Conservation (phyloP, 1,284 basidiomycete genomes). For the Boletus holoroseus region DNA sequence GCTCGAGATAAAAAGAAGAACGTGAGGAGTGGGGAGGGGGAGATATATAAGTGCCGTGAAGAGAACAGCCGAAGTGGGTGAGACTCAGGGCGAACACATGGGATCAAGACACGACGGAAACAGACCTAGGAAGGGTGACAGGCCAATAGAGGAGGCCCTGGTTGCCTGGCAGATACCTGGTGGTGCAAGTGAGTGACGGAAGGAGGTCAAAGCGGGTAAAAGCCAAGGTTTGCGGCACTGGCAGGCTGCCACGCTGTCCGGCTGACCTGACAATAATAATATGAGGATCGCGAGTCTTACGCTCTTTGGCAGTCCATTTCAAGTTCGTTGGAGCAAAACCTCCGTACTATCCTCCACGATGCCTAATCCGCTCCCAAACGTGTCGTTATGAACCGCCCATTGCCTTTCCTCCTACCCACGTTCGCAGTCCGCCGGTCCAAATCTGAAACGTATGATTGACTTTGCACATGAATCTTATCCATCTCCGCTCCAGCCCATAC, state of each 20-base stretch:
- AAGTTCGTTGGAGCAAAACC: constrained; percentile 10
- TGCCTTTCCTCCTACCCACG: too few species aligned
- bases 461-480: constrained; percentile 21
- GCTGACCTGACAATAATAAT: constrained; percentile 18
- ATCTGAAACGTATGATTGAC: constrained; percentile 1
- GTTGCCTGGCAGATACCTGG: constrained; percentile 33
- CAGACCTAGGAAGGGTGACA: constrained; percentile 21
- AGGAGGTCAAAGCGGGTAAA: constrained; percentile 26
- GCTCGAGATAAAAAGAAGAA: constrained; percentile 20
- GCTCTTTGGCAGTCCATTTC: constrained; percentile 25
- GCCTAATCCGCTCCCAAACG: constrained; percentile 19
- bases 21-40: neutral
- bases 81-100: constrained; percentile 34
- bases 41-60: constrained; percentile 27
- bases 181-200: constrained; percentile 23
- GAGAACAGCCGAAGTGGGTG: constrained; percentile 13
- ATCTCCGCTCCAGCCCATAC: too few species aligned
- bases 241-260: constrained; percentile 35
- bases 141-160: constrained; percentile 19
- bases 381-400: constrained; percentile 1
- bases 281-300: constrained; percentile 24
- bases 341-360: constrained; percentile 4
- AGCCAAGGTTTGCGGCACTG: constrained; percentile 21
- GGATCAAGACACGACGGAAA: constrained; percentile 28
- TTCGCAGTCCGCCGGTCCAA: neutral